Base-by-base conservation (phyloP, 768 basidiomycete species). In the Amanita muscaria region DNA sequence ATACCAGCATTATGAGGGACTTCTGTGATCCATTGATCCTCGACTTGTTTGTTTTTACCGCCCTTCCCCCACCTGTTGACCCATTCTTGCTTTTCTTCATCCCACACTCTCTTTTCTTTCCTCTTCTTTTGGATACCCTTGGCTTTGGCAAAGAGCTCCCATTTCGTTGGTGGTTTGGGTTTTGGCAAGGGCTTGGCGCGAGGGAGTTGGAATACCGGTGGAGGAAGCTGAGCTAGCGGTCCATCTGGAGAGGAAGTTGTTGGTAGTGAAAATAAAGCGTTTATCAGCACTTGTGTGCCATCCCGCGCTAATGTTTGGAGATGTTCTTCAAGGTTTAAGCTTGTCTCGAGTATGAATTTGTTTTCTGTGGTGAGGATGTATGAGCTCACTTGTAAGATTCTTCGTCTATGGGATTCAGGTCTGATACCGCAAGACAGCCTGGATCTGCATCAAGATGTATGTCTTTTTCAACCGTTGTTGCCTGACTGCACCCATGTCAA, bases 31-130 rank as follows among this genome's bases (percentile, higher is more conserved):
- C 94, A 98, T 60, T 91, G 85, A 5, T 76, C 76, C 66, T 96
- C 90, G 15, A 64, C 62, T 51, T 89, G 74, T 68, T 78, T 92
- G 59, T 97, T 98, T 70, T 89, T 91, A 6, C 91, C 86, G 44
- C 79, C 75, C 56, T 75, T 74, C 0, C 96, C 93, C 93, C 93
- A 98, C 35, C 88, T 70, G 47, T 81, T 74, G 4, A 93, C 85
- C 85, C 88, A 98, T 14, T 85, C 86, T 62, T 96, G 90, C 58
- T 74, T 79, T 62, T 94, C 92, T 55, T 98, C 93, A 61, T 98
- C 92, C 88, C 88, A 98, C 4, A 80, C 76, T 54, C 81, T 80
- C 67, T 76, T 85, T 10, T 94, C 89, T 35, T 77, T 77, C 38
- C 67, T 74, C 56, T 68, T 77, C 56, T 96, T 79, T 56, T 79